Evolutionary conservation across 768 basidiomycete genomes (phyloP), one percentile per base, ranked within the genome.

Genomic region (Sarcomyxa edulis): DNA sequence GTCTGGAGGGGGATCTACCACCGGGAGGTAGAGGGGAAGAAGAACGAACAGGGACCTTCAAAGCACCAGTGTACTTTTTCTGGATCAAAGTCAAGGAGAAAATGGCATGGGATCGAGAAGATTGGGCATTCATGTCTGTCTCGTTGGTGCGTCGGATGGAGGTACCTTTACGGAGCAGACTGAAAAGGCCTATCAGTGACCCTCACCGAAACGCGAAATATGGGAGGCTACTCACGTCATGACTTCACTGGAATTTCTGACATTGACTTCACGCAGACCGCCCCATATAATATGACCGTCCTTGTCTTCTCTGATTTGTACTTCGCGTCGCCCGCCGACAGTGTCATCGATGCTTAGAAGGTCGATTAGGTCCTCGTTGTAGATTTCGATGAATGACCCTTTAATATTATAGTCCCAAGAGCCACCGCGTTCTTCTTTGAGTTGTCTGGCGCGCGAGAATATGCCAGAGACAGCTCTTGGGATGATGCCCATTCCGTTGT

Each of bases 361-460:
- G 69, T 99, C 96, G 58, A 98, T 89, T 36, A 99, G 77, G 64
- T 99, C 96, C 66, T 99, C 96, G 62, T 99, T 98, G 65, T 99
- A 98, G 37, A 99, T 78, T 71, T 99, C 96, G 47, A 99, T 82
- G 68, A 95, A 99, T 16, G 89, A 92, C 35, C 87, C 87, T 63
- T 89, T 93, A 55, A 92, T 65, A 47, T 60, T 76, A 55, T 70
- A 92, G 42, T 72, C 84, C 90, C 87, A 95, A 28, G 78, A 64
- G 45, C 70, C 71, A 25, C 71, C 78, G 21, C 88, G 80, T 56
- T 82, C 83, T 53, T 81, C 84, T 62, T 78, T 89, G 39, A 84
- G 66, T 56, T 85, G 79, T 52, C 75, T 78, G 30, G 87, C 84
- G 32, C 75, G 69, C 9, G 79, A 63, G 57, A 98, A 99, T 49